Percentiles rank a stretch among this genome's conserved stretches.
Conservation (phyloP, 1,284 basidiomycete genomes). For the Tilletia walkeri region DNA sequence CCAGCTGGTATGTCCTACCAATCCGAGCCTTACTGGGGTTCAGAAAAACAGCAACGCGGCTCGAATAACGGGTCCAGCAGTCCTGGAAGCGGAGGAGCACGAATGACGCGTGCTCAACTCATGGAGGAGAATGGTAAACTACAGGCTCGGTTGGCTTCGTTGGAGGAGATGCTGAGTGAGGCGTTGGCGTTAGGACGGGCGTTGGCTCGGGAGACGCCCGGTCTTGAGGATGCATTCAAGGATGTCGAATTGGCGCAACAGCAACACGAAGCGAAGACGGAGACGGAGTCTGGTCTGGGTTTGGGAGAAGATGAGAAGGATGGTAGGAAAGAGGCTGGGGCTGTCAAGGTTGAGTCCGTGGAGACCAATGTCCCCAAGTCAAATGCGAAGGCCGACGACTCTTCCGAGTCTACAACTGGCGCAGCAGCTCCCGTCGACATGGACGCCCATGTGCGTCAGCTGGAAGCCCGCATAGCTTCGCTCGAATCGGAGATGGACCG, state of each 20-base stretch:
- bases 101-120: slow-evolving; percentile 13
- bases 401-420: background rate
- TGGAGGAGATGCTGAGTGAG: slow-evolving; percentile 15
- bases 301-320: background rate
- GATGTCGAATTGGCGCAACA: background rate
- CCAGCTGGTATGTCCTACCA: background rate
- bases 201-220: background rate
- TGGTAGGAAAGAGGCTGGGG: background rate
- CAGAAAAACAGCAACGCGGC: background rate
- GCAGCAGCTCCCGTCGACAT: background rate
- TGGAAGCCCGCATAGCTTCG: background rate
- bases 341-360: background rate
- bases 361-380: background rate
- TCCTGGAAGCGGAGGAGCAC: background rate
- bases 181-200: slow-evolving; percentile 3
- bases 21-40: background rate
- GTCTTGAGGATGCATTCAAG: background rate
- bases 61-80: background rate
- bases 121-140: slow-evolving; percentile 15
- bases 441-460: slow-evolving; percentile 9
- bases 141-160: background rate
- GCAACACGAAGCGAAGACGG: background rate
- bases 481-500: slow-evolving; percentile 18
- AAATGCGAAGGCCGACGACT: background rate
- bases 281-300: background rate